These are phyloP conservation scores for Scedosporium apiospermum DNA, from an alignment of 2,329 filamentous ascomycete species.

Conservation along the genomic window DNA sequence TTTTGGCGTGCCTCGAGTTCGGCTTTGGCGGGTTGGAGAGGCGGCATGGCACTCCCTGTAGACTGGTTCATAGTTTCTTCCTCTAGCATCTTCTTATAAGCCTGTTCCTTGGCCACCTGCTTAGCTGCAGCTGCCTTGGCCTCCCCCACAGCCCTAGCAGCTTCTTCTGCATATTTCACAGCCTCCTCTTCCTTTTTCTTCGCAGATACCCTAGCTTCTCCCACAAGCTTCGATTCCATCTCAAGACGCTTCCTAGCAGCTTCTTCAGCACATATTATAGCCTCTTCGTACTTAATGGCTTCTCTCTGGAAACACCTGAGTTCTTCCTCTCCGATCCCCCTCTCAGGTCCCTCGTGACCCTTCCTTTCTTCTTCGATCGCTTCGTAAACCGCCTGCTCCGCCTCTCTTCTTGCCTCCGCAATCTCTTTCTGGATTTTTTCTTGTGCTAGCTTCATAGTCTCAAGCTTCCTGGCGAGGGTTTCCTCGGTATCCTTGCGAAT, in stretches of 20 bases:
- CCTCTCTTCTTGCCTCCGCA: constrained; percentile 27
- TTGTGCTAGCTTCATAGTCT: constrained; percentile 31
- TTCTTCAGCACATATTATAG: constrained; percentile 39
- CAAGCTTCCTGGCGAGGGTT: constrained; percentile 29
- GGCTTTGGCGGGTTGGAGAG: constrained; percentile 20
- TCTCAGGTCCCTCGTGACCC: constrained; percentile 25
- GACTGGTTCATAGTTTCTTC: constrained; percentile 29
- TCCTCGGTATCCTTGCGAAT: constrained; percentile 37
- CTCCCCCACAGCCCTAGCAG: constrained; percentile 17
- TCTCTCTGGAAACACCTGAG: constrained; percentile 22
- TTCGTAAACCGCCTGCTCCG: constrained; percentile 25
- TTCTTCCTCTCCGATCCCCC: constrained; percentile 29
- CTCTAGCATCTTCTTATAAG: constrained; percentile 13
- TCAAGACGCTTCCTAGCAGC: constrained; percentile 31
- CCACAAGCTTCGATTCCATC: constrained; percentile 29
- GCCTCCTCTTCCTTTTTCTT: constrained; percentile 29
- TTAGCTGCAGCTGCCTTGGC: constrained; percentile 19
- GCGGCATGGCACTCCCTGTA: constrained; percentile 33
- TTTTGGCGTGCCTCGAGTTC: constrained; percentile 29
- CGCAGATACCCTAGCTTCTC: constrained; percentile 36
- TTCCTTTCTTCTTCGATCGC: constrained; percentile 30
- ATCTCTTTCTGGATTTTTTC: constrained; percentile 27
- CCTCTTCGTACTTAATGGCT: constrained; percentile 24
- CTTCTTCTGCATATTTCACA: constrained; percentile 34
- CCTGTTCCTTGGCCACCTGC: constrained; percentile 11